Evolutionary conservation across 164 flowering plant genomes (phyloP).

Genomic region (Paratinospora sagittata): DNA sequence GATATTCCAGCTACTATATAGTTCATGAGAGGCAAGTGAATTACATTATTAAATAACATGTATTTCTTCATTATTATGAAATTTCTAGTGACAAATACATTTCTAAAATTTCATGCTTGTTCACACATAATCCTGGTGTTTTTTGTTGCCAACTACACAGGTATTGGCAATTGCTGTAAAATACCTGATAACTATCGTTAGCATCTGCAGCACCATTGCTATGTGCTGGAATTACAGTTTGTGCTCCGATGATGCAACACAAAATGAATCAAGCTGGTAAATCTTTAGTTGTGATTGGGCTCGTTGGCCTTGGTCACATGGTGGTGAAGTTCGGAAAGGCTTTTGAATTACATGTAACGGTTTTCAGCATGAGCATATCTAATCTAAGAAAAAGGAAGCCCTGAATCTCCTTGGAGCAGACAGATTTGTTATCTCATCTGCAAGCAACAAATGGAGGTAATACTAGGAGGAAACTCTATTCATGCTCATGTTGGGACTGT

Average conservation of each 20-base stretch:
- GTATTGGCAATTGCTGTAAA: not conserved
- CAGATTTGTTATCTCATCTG: no score
- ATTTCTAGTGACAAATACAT: no score
- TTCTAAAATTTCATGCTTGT: not conserved
- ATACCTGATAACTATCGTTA: not conserved
- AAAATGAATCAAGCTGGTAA: not conserved
- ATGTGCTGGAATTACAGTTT: conserved; percentile 3
- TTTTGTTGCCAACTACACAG: not conserved
- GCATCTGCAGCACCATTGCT: not conserved
- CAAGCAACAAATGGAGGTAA: conserved; percentile 4
- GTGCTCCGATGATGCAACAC: not conserved
- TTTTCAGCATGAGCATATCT: no score
- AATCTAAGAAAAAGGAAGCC: conserved; percentile 4
- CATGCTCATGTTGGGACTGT: no score
- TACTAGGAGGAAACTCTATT: no score
- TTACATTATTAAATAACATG: no score
- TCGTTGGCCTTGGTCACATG: not conserved
- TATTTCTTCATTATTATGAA: no score
- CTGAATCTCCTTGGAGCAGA: not conserved
- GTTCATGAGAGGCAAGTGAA: conserved; percentile 65
- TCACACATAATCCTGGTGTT: not conserved
- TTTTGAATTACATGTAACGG: not conserved
- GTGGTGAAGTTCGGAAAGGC: conserved; percentile 6
- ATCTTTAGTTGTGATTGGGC: not conserved
- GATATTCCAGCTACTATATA: conserved; percentile 63